A percentile compares a stretch with the other conserved stretches of the same genome.
Conservation (phyloP, 2,329 filamentous ascomycete genomes). For the Ceratocystiopsis sp. region DNA sequence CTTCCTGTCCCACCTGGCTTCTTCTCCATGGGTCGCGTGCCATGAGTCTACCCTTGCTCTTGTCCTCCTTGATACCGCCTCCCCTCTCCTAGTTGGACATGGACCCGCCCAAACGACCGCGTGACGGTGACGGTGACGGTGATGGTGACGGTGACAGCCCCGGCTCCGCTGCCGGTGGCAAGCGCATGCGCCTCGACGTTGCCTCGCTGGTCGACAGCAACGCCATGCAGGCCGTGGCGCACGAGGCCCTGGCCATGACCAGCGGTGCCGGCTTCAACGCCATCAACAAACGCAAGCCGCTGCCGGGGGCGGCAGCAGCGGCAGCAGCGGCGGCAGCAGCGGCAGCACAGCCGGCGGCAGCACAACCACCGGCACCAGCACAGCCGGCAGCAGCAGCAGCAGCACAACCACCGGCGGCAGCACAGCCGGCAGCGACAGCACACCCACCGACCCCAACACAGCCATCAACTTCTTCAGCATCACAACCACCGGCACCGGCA, state of each 20-base stretch:
- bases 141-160: background rate
- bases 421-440: too few species aligned
- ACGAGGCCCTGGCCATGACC: constrained; percentile 6
- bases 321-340: background rate
- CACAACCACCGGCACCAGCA: too few species aligned
- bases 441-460: too few species aligned
- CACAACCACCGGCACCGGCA: too few species aligned
- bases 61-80: too few species aligned
- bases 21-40: too few species aligned
- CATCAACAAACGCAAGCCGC: constrained; percentile 1
- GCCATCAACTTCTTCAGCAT: too few species aligned
- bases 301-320: background rate
- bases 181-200: constrained; percentile 6
- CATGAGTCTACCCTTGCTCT: background rate
- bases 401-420: background rate
- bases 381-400: too few species aligned
- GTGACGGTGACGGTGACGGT: constrained; percentile 6
- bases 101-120: constrained; percentile 7
- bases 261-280: constrained; percentile 1
- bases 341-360: background rate
- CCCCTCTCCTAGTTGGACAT: constrained; percentile 2
- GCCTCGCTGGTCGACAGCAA: background rate
- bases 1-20: too few species aligned
- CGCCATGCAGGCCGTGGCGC: constrained; percentile 7
- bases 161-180: constrained; percentile 2